Evolutionary conservation across 257 asterid genomes (phyloP).

Genomic region (Penstemon davidsonii): DNA sequence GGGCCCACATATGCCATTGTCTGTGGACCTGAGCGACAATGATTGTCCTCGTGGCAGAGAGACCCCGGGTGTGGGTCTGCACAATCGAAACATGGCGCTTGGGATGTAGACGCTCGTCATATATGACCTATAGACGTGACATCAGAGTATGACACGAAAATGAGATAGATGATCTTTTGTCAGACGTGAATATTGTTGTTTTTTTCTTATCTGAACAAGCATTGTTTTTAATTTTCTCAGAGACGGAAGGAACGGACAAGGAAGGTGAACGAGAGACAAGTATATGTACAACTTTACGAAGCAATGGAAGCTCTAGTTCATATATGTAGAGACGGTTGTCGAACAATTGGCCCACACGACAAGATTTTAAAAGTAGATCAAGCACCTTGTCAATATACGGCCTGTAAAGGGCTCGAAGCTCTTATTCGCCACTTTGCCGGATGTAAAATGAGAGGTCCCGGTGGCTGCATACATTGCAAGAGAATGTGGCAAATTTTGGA

Average conservation of each 20-base stretch:
- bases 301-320: conserved; percentile 95
- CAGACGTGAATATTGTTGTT: too few relatives aligned
- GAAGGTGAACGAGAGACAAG: conserved; percentile 53
- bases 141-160: too few relatives aligned
- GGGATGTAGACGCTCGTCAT: too few relatives aligned
- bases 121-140: too few relatives aligned
- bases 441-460: conserved; percentile 65
- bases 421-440: conserved; percentile 80
- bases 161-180: too few relatives aligned
- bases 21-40: too few relatives aligned
- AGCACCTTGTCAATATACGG: conserved; percentile 60
- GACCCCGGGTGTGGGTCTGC: too few relatives aligned
- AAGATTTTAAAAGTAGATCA: conserved; percentile 44
- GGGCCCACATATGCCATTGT: too few relatives aligned
- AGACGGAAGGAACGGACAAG: conserved; percentile 44
- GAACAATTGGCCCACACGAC: conserved; percentile 74
- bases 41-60: too few relatives aligned
- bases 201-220: background rate
- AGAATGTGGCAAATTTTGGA: conserved; percentile 86
- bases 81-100: too few relatives aligned
- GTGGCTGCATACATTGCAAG: conserved; percentile 87
- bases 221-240: conserved; percentile 38
- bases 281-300: conserved; percentile 64
- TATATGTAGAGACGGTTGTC: conserved; percentile 85
- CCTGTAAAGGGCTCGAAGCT: conserved; percentile 70